A percentile compares a stretch with the other conserved stretches of the same genome.
Evolutionary conservation across 345 rosid species (phyloP).

Genomic region (Aethionema arabicum): DNA sequence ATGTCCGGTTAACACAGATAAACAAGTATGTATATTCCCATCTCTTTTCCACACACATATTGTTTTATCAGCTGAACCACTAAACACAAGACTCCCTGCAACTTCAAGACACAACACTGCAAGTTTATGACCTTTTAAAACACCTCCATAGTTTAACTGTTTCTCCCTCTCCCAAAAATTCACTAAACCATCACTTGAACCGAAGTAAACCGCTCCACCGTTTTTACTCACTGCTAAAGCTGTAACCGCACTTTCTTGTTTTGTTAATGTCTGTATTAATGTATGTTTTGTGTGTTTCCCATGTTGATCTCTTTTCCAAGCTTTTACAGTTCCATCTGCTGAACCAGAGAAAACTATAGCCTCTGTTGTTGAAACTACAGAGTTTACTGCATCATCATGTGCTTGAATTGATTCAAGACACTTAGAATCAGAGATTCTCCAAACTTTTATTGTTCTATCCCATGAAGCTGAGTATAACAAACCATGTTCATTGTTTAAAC

Average conservation of each 20-base stretch:
- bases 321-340: conserved; percentile 90
- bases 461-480: conserved; percentile 86
- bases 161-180: conserved; percentile 81
- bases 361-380: conserved; percentile 54
- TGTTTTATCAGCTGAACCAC: conserved; percentile 96
- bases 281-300: conserved; percentile 63
- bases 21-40: conserved; percentile 64
- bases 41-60: conserved; percentile 92
- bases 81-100: conserved; percentile 72
- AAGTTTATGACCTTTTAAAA: conserved; percentile 77
- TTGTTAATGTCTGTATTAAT: conserved; percentile 52
- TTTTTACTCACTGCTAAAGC: conserved; percentile 58
- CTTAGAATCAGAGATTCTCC: conserved; percentile 86
- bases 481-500: conserved; percentile 63
- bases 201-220: conserved; percentile 61
- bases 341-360: conserved; percentile 79
- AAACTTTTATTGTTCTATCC: conserved; percentile 89
- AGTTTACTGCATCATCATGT: conserved; percentile 94
- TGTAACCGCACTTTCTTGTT: conserved; percentile 91
- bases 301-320: conserved; percentile 65
- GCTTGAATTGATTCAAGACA: conserved; percentile 80
- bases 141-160: conserved; percentile 71
- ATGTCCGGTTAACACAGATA: conserved; percentile 87
- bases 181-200: conserved; percentile 89
- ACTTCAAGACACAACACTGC: conserved; percentile 83